These are phyloP conservation scores for Hymenoscyphus repandus DNA, from an alignment of 2,329 filamentous ascomycete genomes.

Conservation along the genomic window DNA sequence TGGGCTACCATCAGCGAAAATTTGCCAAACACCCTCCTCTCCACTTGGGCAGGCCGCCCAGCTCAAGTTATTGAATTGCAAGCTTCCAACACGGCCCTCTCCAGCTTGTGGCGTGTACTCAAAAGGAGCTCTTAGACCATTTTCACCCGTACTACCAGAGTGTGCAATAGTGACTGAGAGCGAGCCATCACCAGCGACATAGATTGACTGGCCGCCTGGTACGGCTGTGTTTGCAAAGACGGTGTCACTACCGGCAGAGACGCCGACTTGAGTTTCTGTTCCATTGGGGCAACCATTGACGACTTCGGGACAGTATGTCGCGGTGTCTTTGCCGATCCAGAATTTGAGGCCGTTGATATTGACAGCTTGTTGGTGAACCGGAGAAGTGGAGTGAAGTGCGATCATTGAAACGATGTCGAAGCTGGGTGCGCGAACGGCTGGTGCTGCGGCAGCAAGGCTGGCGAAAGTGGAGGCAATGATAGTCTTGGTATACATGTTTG, in stretches of 20 bases:
- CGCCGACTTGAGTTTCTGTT: constrained; percentile 10
- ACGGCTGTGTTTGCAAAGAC: constrained; percentile 3
- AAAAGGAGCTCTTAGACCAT: constrained; percentile 5
- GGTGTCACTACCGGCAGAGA: not conserved
- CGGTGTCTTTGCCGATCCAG: constrained; percentile 13
- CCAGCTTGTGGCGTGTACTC: constrained; percentile 5
- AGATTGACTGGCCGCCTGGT: constrained; percentile 16
- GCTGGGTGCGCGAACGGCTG: not conserved
- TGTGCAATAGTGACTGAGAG: constrained; percentile 29
- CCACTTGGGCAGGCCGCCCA: constrained; percentile 14
- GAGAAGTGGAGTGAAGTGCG: not conserved
- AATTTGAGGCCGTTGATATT: constrained; percentile 15
- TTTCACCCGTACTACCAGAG: constrained; percentile 33
- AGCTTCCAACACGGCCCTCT: not conserved
- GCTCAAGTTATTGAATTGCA: constrained; percentile 8
- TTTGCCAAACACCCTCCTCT: constrained; percentile 8
- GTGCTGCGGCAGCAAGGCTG: constrained; percentile 12
- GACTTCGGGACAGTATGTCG: constrained; percentile 12
- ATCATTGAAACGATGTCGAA: constrained; percentile 4
- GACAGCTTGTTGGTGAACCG: constrained; percentile 8
- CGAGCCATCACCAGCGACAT: constrained; percentile 32
- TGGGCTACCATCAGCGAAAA: constrained; percentile 6
- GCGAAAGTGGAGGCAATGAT: constrained; percentile 13
- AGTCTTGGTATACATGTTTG: constrained; percentile 17
- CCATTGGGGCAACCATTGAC: not conserved